phyloP scores from a whole-genome alignment of 768 basidiomycete species.

The Hygrocybe coccinea region DNA sequence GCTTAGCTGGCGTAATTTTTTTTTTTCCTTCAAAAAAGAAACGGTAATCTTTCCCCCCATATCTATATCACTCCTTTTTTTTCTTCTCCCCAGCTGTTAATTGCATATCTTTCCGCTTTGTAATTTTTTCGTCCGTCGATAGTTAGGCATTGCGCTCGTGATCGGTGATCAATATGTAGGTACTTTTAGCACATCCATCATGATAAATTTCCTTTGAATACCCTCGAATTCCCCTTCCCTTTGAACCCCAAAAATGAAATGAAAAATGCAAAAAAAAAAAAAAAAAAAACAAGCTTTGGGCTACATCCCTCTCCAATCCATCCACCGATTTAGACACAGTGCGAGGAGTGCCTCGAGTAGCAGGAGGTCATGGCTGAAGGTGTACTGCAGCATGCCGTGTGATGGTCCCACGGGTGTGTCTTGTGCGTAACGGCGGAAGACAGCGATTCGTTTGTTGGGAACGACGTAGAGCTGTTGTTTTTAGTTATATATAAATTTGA shows the following conservation, averaged over 20 bases:
- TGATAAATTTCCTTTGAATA: slow-evolving; percentile 1
- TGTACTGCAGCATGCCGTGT: slow-evolving; percentile 60
- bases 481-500: too few species aligned
- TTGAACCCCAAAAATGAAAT: neutral
- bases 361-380: slow-evolving; percentile 55
- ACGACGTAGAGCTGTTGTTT: slow-evolving; percentile 42
- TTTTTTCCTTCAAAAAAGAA: slow-evolving; percentile 18
- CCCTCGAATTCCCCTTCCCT: slow-evolving; percentile 1
- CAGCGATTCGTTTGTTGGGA: slow-evolving; percentile 49
- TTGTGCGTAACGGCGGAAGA: slow-evolving; percentile 50
- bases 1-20: slow-evolving; percentile 18
- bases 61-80: neutral
- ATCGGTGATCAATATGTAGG: neutral
- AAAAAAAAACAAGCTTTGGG: slow-evolving; percentile 14
- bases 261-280: slow-evolving; percentile 9
- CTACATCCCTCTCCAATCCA: slow-evolving; percentile 54
- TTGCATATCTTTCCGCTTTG: neutral
- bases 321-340: slow-evolving; percentile 69
- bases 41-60: slow-evolving; percentile 13
- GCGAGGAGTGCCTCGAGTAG: slow-evolving; percentile 61
- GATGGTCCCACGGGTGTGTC: slow-evolving; percentile 58
- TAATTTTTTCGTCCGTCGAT: neutral
- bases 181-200: slow-evolving; percentile 9
- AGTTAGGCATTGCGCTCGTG: neutral
- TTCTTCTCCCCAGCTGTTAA: neutral